A percentile compares a stretch with the other conserved stretches of the same genome.
These are phyloP conservation scores for Coniosporium tulheliwenetii DNA, from an alignment of 2,329 filamentous ascomycete genomes.

Conservation along the genomic window DNA sequence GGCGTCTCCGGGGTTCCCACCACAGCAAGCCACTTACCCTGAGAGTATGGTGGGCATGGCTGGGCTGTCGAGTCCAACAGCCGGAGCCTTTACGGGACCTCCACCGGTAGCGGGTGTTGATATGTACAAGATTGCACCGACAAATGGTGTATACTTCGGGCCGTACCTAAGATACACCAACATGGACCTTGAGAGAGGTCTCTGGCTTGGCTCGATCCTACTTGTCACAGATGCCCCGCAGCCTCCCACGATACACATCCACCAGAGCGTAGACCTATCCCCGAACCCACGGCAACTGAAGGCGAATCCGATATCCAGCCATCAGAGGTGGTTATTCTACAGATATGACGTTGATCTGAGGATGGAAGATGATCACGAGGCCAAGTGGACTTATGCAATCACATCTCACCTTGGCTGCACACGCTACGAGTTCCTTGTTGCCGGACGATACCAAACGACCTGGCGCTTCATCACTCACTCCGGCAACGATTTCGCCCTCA, in stretches of 20 bases:
- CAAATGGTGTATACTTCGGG: slow-evolving; percentile 95
- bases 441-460: slow-evolving; percentile 73
- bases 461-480: slow-evolving; percentile 96
- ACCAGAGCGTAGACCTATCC: slow-evolving; percentile 77
- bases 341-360: slow-evolving; percentile 81
- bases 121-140: slow-evolving; percentile 83
- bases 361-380: slow-evolving; percentile 65
- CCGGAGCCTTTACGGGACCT: slow-evolving; percentile 76
- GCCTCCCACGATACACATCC: slow-evolving; percentile 89
- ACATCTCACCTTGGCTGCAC: slow-evolving; percentile 95
- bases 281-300: slow-evolving; percentile 78
- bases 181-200: slow-evolving; percentile 82
- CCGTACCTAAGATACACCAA: slow-evolving; percentile 92
- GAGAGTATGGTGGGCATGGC: slow-evolving; percentile 76
- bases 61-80: slow-evolving; percentile 54
- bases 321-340: slow-evolving; percentile 92
- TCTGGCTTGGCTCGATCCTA: slow-evolving; percentile 89
- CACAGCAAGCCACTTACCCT: slow-evolving; percentile 69
- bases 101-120: slow-evolving; percentile 79
- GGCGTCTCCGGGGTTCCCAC: slow-evolving; percentile 44
- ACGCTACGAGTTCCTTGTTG: slow-evolving; percentile 93
- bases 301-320: slow-evolving; percentile 66
- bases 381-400: slow-evolving; percentile 95
- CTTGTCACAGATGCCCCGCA: slow-evolving; percentile 83
- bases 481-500: slow-evolving; percentile 85